phyloP scores from a whole-genome alignment of 1,284 basidiomycete genomes.

The Phellopilus nigrolimitatus region DNA sequence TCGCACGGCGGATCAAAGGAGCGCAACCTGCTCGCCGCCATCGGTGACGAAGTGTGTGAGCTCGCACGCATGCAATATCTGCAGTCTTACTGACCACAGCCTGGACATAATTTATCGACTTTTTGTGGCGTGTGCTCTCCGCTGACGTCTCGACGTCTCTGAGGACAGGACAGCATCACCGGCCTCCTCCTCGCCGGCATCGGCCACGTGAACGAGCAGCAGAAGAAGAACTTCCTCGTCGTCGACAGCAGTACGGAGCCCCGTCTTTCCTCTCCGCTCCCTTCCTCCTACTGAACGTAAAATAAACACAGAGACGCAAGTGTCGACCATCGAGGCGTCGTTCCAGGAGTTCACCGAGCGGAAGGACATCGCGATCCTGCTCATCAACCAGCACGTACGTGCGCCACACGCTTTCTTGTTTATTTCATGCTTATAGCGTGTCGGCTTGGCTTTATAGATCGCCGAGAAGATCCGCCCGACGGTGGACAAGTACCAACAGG shows the following conservation, averaged over 20 bases:
- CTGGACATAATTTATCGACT: not conserved
- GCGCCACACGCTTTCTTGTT: no score
- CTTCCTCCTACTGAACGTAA: not conserved
- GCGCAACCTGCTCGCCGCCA: conserved; percentile 84
- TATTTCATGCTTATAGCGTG: not conserved
- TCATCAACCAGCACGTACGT: conserved; percentile 95
- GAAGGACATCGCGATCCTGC: conserved; percentile 89
- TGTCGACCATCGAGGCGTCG: conserved; percentile 80
- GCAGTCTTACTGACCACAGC: no score
- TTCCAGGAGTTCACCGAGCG: conserved; percentile 92
- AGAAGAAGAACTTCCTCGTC: conserved; percentile 94
- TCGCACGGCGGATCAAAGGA: conserved; percentile 63
- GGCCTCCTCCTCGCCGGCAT: conserved; percentile 89
- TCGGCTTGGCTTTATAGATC: conserved; percentile 65
- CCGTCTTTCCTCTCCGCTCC: conserved; percentile 5
- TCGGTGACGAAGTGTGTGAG: conserved; percentile 82
- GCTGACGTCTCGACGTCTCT: not conserved
- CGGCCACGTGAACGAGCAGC: conserved; percentile 81
- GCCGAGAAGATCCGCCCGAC: conserved; percentile 95
- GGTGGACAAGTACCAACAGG: conserved; percentile 92
- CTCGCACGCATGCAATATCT: no score
- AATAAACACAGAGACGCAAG: conserved; percentile 70
- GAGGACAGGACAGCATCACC: conserved; percentile 86
- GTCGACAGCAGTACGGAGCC: conserved; percentile 77
- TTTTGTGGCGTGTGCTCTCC: no score